Evolutionary conservation across 129 eudicot species (phyloP).

Genomic region (Erigeron canadensis): DNA sequence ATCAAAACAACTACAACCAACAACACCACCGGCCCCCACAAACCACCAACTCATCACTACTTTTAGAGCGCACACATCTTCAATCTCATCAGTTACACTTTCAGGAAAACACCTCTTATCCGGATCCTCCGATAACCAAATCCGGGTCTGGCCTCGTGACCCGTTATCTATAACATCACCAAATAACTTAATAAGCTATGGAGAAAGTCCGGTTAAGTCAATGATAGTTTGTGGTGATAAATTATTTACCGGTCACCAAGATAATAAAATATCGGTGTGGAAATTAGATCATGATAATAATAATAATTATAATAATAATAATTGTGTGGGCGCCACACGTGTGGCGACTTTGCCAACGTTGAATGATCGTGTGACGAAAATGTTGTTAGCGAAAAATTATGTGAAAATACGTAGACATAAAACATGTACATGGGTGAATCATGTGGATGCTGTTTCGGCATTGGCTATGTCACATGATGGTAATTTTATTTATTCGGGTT

Average conservation of each 20-base stretch:
- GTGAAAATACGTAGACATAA: conserved; percentile 62
- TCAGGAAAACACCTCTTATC: conserved; percentile 60
- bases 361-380: conserved; percentile 52
- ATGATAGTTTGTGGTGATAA: conserved; percentile 48
- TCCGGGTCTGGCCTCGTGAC: conserved; percentile 52
- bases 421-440: conserved; percentile 78
- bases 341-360: conserved; percentile 64
- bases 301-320: neutral
- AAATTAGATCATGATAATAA: conserved; percentile 34
- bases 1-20: conserved; percentile 28
- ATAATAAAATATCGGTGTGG: conserved; percentile 82
- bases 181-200: conserved; percentile 19
- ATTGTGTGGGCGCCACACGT: conserved; percentile 5
- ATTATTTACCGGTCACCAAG: conserved; percentile 79
- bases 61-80: conserved; percentile 68
- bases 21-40: conserved; percentile 11
- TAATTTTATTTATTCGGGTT: conserved; percentile 62
- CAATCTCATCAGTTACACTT: conserved; percentile 54
- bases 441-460: conserved; percentile 78
- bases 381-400: conserved; percentile 59
- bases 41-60: conserved; percentile 48
- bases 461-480: conserved; percentile 63
- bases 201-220: conserved; percentile 53
- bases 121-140: conserved; percentile 60
- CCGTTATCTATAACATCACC: neutral